Percentiles rank a stretch among this genome's conserved stretches.
These are phyloP conservation scores for Luzula sylvatica DNA, from an alignment of 176 grass and related monocot genomes.

Conservation along the genomic window DNA sequence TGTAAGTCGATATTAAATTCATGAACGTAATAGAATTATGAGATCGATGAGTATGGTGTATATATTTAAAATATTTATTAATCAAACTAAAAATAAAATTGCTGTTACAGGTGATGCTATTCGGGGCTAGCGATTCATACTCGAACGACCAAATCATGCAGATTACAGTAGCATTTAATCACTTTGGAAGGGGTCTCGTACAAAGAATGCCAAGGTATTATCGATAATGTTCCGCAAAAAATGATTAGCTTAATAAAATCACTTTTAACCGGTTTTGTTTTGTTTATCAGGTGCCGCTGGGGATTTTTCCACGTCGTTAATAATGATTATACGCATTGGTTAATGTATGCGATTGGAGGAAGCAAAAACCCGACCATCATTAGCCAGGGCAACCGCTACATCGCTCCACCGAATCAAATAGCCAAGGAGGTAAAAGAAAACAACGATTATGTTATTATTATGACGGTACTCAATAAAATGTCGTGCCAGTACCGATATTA, in stretches of 20 bases:
- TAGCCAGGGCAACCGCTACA: conserved; percentile 67
- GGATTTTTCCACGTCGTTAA: conserved; percentile 60
- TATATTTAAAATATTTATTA: too few species aligned
- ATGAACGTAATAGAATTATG: neutral
- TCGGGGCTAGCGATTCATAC: conserved; percentile 45
- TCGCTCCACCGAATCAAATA: conserved; percentile 30
- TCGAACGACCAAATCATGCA: conserved; percentile 49
- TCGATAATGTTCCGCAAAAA: neutral
- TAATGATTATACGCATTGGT: conserved; percentile 73
- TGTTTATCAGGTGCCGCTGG: conserved; percentile 37
- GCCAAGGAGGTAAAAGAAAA: conserved; percentile 43
- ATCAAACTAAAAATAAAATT: too few species aligned
- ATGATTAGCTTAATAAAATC: neutral
- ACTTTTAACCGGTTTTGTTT: neutral
- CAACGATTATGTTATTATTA: too few species aligned
- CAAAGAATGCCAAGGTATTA: conserved; percentile 68
- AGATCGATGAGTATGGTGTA: neutral
- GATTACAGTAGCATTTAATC: conserved; percentile 70
- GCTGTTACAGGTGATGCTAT: conserved; percentile 49
- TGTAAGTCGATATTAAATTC: neutral
- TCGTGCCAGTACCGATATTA: neutral
- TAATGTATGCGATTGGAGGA: conserved; percentile 66
- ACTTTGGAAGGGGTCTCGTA: conserved; percentile 71
- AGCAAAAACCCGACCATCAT: conserved; percentile 47
- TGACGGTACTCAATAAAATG: neutral